A percentile compares a stretch with the other conserved stretches of the same genome.
These are phyloP conservation scores for Trichosanthes truncata DNA, from an alignment of 306 rosid genomes.

Conservation along the genomic window DNA sequence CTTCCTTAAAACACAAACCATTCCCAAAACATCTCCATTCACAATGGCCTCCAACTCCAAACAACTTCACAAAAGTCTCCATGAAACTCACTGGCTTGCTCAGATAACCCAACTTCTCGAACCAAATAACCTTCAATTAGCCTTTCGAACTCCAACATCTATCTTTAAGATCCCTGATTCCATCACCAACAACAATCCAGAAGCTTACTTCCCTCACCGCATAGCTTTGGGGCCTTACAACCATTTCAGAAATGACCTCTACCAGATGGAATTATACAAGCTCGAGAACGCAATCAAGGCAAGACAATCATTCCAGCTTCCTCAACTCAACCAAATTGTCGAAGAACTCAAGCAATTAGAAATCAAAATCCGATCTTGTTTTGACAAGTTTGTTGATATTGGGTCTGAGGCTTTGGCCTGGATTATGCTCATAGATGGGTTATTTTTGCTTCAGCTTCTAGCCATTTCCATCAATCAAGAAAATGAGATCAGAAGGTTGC, in stretches of 20 bases:
- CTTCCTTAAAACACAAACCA: too few relatives aligned
- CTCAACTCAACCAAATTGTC: not conserved
- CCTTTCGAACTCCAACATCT: not conserved
- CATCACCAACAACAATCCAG: not conserved
- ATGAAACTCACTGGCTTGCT: not conserved
- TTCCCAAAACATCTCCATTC: not conserved
- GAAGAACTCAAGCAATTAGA: not conserved
- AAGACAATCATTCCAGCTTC: not conserved
- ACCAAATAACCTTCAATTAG: not conserved
- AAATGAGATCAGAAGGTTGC: too few relatives aligned
- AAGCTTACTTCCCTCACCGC: not conserved
- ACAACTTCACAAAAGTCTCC: not conserved
- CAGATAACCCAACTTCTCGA: not conserved
- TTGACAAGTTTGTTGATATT: not conserved
- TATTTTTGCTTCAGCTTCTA: slow-evolving; percentile 1
- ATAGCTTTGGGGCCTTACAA: slow-evolving; percentile 9
- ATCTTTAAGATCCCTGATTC: not conserved
- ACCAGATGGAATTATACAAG: slow-evolving; percentile 1
- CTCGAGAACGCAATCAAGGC: not conserved
- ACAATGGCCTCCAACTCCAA: not conserved
- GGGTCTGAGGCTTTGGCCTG: not conserved
- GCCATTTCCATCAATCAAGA: too few relatives aligned
- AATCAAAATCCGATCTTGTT: not conserved
- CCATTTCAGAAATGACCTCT: not conserved
- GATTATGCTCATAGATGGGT: not conserved